Conservation (phyloP, 495 filamentous ascomycete species). For the Hyaloscypha finlandica region DNA sequence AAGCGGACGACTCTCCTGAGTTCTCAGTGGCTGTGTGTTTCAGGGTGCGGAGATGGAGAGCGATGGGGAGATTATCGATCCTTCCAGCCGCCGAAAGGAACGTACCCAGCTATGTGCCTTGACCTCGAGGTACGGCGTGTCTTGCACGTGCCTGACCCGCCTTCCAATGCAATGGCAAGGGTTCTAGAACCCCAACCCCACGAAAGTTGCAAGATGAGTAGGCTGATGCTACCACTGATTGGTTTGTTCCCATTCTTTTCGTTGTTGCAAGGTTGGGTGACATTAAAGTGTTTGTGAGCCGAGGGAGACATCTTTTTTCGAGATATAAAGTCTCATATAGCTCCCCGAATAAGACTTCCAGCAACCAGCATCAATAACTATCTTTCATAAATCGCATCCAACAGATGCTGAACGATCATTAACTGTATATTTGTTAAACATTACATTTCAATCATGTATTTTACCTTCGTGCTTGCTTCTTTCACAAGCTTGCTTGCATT, state of each 20-base stretch:
- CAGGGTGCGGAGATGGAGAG: not conserved
- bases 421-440: not conserved
- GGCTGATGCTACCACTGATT: not conserved
- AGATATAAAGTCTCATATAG: constrained; percentile 7
- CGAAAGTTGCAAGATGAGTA: not conserved
- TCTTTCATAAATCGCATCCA: constrained; percentile 3
- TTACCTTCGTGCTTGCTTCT: not conserved
- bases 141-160: not conserved
- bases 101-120: not conserved
- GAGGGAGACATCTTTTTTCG: not conserved
- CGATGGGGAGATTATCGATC: not conserved
- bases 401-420: constrained; percentile 2
- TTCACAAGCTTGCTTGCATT: constrained; percentile 17
- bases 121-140: not conserved
- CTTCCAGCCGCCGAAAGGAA: not conserved
- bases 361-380: not conserved
- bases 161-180: not conserved
- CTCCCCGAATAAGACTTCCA: not conserved
- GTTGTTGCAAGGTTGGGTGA: constrained; percentile 12
- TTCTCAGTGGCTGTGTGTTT: not conserved
- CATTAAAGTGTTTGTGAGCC: not conserved
- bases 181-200: not conserved
- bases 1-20: not conserved
- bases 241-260: constrained; percentile 1
- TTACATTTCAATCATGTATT: constrained; percentile 12